Evolutionary conservation across 2,329 filamentous ascomycete species (phyloP).

Genomic region (Bimuria novae-zelandiae): DNA sequence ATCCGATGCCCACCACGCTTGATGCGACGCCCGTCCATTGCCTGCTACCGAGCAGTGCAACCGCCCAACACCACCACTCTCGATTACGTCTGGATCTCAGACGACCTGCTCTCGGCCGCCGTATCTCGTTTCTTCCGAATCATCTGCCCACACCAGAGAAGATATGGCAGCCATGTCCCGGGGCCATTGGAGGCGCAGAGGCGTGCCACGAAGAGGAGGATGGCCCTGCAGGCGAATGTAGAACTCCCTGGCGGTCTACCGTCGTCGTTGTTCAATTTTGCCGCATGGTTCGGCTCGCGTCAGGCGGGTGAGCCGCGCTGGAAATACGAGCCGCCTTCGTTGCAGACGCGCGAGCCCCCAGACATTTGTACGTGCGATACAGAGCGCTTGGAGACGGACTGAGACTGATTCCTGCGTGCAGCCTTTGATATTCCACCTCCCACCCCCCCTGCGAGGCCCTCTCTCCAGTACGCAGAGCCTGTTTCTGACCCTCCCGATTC

Average conservation of each 20-base stretch:
- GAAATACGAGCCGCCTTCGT: slow-evolving; percentile 44
- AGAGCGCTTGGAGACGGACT: too few species aligned
- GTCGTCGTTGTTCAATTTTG: slow-evolving; percentile 31
- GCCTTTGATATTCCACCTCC: not conserved
- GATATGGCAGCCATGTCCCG: slow-evolving; percentile 64
- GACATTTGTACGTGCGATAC: slow-evolving; percentile 22
- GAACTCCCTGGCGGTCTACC: slow-evolving; percentile 31
- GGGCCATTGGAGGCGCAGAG: slow-evolving; percentile 66
- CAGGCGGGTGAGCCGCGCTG: slow-evolving; percentile 29
- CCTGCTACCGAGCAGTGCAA: slow-evolving; percentile 57
- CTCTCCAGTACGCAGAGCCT: not conserved
- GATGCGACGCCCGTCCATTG: slow-evolving; percentile 55
- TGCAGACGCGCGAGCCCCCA: slow-evolving; percentile 15
- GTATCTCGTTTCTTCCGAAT: slow-evolving; percentile 58
- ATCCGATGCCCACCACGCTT: slow-evolving; percentile 31
- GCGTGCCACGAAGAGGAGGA: slow-evolving; percentile 60
- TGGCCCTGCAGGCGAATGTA: slow-evolving; percentile 53
- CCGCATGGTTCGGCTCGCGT: slow-evolving; percentile 34
- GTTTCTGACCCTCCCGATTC: not conserved
- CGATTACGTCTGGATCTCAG: slow-evolving; percentile 63
- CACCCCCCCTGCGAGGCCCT: not conserved
- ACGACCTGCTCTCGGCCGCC: slow-evolving; percentile 58
- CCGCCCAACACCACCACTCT: slow-evolving; percentile 45
- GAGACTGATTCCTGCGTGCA: not conserved
- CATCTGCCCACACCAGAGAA: slow-evolving; percentile 51